Conservation (phyloP, 2,329 filamentous ascomycete species). For the Botrytis elliptica region DNA sequence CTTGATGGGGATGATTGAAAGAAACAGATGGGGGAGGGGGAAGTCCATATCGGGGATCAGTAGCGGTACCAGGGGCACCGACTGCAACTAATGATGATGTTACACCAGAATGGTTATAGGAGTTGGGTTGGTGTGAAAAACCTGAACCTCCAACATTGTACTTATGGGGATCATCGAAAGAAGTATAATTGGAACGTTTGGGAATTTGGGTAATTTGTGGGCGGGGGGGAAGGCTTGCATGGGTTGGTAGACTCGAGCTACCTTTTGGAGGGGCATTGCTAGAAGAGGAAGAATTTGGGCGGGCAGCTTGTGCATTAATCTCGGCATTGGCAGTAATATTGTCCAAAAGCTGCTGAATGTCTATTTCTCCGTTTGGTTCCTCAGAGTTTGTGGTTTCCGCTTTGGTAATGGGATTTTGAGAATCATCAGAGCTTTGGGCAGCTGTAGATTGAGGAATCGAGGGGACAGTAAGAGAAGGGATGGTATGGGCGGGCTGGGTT, state of each 20-base stretch:
- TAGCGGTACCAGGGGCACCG: slow-evolving; percentile 39
- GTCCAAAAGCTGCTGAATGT: slow-evolving; percentile 41
- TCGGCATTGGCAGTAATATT: slow-evolving; percentile 42
- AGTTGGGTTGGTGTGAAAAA: slow-evolving; percentile 31
- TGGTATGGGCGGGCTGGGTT: slow-evolving; percentile 30
- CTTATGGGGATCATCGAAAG: slow-evolving; percentile 37
- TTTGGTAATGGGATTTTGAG: slow-evolving; percentile 25
- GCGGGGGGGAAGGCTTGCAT: slow-evolving; percentile 41
- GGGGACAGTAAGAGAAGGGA: slow-evolving; percentile 26
- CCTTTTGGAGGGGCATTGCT: slow-evolving; percentile 31
- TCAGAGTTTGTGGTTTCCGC: slow-evolving; percentile 30
- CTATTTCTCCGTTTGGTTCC: slow-evolving; percentile 38
- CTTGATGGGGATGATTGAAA: slow-evolving; percentile 32
- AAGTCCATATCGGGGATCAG: slow-evolving; percentile 38
- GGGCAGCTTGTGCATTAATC: slow-evolving; percentile 34
- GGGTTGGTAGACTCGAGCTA: slow-evolving; percentile 34
- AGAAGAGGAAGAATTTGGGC: slow-evolving; percentile 29
- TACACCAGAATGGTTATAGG: slow-evolving; percentile 38
- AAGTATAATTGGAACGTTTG: slow-evolving; percentile 26
- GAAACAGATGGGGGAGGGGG: slow-evolving; percentile 39
- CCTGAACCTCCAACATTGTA: slow-evolving; percentile 36
- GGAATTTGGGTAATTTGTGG: slow-evolving; percentile 37
- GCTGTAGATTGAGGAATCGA: slow-evolving; percentile 27
- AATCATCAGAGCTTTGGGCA: slow-evolving; percentile 25
- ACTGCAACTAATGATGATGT: slow-evolving; percentile 35